Evolutionary conservation across 2,329 filamentous ascomycete genomes (phyloP).

Genomic region (Orbilia blumenaviensis): DNA sequence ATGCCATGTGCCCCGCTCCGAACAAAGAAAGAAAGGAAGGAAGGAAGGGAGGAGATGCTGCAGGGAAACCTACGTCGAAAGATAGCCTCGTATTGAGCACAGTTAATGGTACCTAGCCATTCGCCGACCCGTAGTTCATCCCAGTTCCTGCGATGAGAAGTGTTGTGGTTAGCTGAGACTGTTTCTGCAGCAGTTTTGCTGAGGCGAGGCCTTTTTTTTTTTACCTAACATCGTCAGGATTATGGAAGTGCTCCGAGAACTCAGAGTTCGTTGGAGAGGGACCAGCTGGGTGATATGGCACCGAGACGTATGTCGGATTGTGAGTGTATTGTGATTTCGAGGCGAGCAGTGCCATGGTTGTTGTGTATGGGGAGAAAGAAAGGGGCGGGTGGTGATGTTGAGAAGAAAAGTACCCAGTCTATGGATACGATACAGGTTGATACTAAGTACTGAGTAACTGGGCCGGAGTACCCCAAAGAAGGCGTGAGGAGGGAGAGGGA

Average conservation of each 20-base stretch:
- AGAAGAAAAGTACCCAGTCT: background rate
- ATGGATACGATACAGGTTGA: slow-evolving; percentile 3
- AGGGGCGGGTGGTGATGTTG: background rate
- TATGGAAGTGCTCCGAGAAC: slow-evolving; percentile 56
- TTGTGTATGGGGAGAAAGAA: too few relatives aligned
- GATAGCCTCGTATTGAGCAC: slow-evolving; percentile 80
- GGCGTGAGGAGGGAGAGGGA: background rate
- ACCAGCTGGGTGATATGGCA: slow-evolving; percentile 55
- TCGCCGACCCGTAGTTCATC: slow-evolving; percentile 90
- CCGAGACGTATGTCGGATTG: slow-evolving; percentile 55
- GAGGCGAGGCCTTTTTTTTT: background rate
- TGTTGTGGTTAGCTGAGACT: slow-evolving; percentile 59
- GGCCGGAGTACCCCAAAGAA: too few relatives aligned
- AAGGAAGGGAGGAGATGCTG: too few relatives aligned
- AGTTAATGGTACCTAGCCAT: slow-evolving; percentile 90
- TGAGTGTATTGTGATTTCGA: slow-evolving; percentile 58
- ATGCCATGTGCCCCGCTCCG: slow-evolving; percentile 8
- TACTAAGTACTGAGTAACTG: too few relatives aligned
- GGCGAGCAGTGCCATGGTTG: slow-evolving; percentile 57
- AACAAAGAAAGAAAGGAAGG: background rate
- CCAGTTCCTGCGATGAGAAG: slow-evolving; percentile 68
- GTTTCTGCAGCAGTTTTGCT: too few relatives aligned
- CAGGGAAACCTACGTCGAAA: slow-evolving; percentile 62
- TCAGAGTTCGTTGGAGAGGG: slow-evolving; percentile 58
- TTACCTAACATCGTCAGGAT: slow-evolving; percentile 58